Evolutionary conservation across 257 asterid species (phyloP), one percentile per base, ranked within the genome.

Genomic region (Parsonsia alboflavescens): DNA sequence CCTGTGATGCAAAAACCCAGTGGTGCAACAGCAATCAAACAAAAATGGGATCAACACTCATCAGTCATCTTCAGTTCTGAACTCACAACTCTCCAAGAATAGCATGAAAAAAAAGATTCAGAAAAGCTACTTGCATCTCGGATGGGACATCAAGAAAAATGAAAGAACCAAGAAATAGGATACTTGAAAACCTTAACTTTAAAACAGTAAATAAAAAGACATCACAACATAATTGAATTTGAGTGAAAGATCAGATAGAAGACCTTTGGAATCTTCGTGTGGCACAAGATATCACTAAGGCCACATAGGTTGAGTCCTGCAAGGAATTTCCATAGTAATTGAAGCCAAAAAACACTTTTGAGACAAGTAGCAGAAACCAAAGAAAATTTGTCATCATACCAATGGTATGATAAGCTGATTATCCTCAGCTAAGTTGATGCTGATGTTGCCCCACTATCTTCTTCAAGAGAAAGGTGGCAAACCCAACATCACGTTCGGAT

Each of bases 401-500:
- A 73, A 57, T 46, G 45, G 46, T 49, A 61, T 53, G 45, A 68
- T 68, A 33, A 48, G 70, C 72, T 58, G 58, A 58, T 26, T 33
- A 68, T 75, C 63, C 52, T 65, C 62, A 71, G 63, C 63, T 61
- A 53, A 53, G 59, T 42, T 72, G 73, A 76, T 57, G 75, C 69
- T 46, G 78, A 76, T 57, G 74, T 65, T 52, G 62, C 71, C 71
- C 70, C 77, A 21, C 59, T 36, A 68, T 68, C 81, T 68, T 70
- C 70, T 46, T 70, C 70, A 80, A 71, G 69, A 80, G 77, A 73
- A 53, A 67, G 77, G 72, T 65, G 77, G 70, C 75, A 81, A 63
- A 73, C 63, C 81, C 79, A 77, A 77, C 79, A 73, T 61, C 81
- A 73, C 73, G 77, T 69, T 76, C 71, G 65, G 74, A 56, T 68